Percentiles rank a stretch among this genome's conserved stretches.
Evolutionary conservation across 2,329 filamentous ascomycete species (phyloP).

Genomic region (Coleophoma eucalyptorum): DNA sequence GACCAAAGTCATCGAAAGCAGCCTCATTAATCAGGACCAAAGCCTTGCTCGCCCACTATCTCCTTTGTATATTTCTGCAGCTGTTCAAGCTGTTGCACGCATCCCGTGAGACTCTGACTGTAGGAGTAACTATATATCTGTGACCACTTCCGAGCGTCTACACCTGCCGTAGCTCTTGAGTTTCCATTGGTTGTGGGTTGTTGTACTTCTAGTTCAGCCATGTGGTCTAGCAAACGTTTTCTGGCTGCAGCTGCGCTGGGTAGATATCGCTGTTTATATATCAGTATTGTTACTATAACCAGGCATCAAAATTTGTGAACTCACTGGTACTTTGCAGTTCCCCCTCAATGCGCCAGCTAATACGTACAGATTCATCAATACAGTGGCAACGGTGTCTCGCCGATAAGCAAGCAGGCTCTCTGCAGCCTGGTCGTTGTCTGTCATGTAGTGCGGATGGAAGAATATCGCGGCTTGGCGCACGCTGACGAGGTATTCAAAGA

Average conservation of each 20-base stretch:
- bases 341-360: constrained; percentile 51
- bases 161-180: constrained; percentile 7
- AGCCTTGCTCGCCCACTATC: constrained; percentile 51
- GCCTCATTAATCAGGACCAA: not conserved
- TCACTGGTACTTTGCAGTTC: constrained; percentile 40
- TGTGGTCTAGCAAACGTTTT: constrained; percentile 46
- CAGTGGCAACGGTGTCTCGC: constrained; percentile 52
- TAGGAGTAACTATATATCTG: constrained; percentile 55
- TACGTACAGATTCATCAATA: constrained; percentile 55
- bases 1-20: not conserved
- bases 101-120: constrained; percentile 48
- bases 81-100: constrained; percentile 47
- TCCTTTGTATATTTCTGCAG: constrained; percentile 53
- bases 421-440: constrained; percentile 44
- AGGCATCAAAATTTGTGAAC: not conserved
- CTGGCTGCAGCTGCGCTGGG: constrained; percentile 51
- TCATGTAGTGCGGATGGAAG: constrained; percentile 49
- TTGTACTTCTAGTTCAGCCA: constrained; percentile 42
- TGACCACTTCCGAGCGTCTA: constrained; percentile 41
- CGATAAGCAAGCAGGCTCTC: constrained; percentile 45
- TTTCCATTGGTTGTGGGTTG: constrained; percentile 12
- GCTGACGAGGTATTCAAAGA: constrained; percentile 55
- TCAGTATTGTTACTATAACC: too few species aligned
- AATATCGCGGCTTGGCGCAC: constrained; percentile 55
- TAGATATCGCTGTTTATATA: constrained; percentile 38